A percentile compares a stretch with the other conserved stretches of the same genome.
Conservation (phyloP, 257 asterid genomes). For the Anisodus tanguticus region DNA sequence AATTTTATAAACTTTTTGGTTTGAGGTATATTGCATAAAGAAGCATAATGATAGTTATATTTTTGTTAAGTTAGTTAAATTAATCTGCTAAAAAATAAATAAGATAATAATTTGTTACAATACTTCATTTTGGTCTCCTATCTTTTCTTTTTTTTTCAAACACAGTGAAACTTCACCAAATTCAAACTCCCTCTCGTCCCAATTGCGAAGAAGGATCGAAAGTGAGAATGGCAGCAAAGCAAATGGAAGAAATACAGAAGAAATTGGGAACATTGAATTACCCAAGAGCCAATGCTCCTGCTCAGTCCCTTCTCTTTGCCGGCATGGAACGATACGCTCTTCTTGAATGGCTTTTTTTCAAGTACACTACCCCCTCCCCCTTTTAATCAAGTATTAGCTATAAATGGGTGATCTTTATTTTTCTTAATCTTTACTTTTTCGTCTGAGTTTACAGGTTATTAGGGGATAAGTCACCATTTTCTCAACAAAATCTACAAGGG, state of each 20-base stretch:
- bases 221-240: conserved; percentile 72
- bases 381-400: background rate
- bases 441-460: conserved; percentile 59
- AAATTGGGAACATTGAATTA: conserved; percentile 68
- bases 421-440: background rate
- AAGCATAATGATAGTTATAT: too few relatives aligned
- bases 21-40: too few relatives aligned
- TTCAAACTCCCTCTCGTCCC: background rate
- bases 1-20: too few relatives aligned
- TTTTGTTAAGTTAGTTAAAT: too few relatives aligned
- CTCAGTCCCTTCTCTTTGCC: conserved; percentile 96
- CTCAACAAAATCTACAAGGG: conserved; percentile 94
- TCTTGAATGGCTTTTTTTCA: conserved; percentile 98
- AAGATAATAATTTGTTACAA: too few relatives aligned
- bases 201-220: too few relatives aligned
- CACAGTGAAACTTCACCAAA: conserved; percentile 5
- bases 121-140: background rate
- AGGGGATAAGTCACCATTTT: conserved; percentile 94
- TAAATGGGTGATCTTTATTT: background rate
- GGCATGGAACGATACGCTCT: conserved; percentile 99
- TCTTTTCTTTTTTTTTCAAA: too few relatives aligned
- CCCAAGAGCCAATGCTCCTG: conserved; percentile 87
- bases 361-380: conserved; percentile 40
- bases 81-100: too few relatives aligned
- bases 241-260: conserved; percentile 91